phyloP scores from a whole-genome alignment of 2,329 filamentous ascomycete genomes.

The Endoconidiophora laricicola region DNA sequence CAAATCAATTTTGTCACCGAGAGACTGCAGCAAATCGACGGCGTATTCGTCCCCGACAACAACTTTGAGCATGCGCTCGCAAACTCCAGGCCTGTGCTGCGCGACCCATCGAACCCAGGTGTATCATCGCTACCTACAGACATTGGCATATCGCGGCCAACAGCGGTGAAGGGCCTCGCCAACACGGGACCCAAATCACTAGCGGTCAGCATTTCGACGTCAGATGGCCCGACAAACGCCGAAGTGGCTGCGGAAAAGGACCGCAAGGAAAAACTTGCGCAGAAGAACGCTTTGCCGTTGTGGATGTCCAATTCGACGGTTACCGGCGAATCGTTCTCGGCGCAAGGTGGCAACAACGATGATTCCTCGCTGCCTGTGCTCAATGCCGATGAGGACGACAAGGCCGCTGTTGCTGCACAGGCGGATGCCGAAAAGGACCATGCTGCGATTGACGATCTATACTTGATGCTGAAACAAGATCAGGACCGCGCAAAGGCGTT shows the following conservation, averaged over 20 bases:
- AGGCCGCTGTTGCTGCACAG: slow-evolving; percentile 26
- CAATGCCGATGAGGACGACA: slow-evolving; percentile 28
- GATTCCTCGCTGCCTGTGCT: slow-evolving; percentile 16
- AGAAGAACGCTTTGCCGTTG: slow-evolving; percentile 51
- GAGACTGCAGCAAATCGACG: slow-evolving; percentile 59
- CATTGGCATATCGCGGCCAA: slow-evolving; percentile 35
- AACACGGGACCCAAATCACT: slow-evolving; percentile 53
- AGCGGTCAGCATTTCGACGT: slow-evolving; percentile 50
- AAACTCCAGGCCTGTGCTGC: slow-evolving; percentile 44
- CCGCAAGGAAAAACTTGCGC: slow-evolving; percentile 47
- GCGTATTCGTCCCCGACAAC: slow-evolving; percentile 55
- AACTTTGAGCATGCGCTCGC: slow-evolving; percentile 54
- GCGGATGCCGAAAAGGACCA: slow-evolving; percentile 33
- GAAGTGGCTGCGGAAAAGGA: slow-evolving; percentile 47
- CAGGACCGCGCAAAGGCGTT: slow-evolving; percentile 26
- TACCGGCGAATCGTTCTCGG: slow-evolving; percentile 42
- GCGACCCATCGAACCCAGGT: slow-evolving; percentile 51
- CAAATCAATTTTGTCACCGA: slow-evolving; percentile 67
- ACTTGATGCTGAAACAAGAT: slow-evolving; percentile 46
- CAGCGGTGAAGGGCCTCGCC: slow-evolving; percentile 51
- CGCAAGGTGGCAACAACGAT: slow-evolving; percentile 17
- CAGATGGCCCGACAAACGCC: slow-evolving; percentile 47
- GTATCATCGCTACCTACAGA: slow-evolving; percentile 43
- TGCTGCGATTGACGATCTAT: slow-evolving; percentile 48
- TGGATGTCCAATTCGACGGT: slow-evolving; percentile 61